Evolutionary conservation across 768 basidiomycete genomes (phyloP).

Genomic region (Serendipita sp.): DNA sequence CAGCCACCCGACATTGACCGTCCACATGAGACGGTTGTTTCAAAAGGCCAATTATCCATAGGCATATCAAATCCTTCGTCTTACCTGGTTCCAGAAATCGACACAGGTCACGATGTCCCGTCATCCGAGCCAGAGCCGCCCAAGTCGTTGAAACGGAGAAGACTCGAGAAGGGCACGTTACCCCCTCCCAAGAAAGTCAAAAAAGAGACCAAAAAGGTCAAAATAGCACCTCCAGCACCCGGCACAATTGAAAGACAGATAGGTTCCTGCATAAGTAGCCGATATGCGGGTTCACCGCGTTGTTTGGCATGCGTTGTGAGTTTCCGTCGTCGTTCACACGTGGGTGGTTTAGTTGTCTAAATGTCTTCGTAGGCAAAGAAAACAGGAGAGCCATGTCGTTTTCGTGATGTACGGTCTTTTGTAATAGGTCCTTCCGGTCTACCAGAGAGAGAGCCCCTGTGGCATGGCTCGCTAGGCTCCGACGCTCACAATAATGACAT

Average conservation of each 20-base stretch:
- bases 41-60: no score
- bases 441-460: neutral
- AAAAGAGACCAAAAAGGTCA: no score
- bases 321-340: neutral
- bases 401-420: constrained; percentile 5
- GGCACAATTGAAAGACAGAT: neutral
- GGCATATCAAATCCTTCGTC: no score
- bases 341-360: neutral
- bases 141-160: no score
- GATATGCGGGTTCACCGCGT: neutral
- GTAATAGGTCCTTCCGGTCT: neutral
- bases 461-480: neutral
- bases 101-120: no score
- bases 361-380: constrained; percentile 3
- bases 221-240: neutral
- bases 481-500: no score
- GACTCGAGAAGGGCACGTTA: no score
- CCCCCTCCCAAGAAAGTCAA: no score
- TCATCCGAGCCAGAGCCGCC: no score
- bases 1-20: no score
- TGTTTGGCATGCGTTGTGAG: constrained; percentile 6
- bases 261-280: neutral
- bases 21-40: no score
- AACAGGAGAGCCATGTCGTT: constrained; percentile 11
- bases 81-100: no score